A percentile compares a stretch with the other conserved stretches of the same genome.
phyloP scores from a whole-genome alignment of 352 stramenopile species.

The Phytopythium cucurbitacearum region DNA sequence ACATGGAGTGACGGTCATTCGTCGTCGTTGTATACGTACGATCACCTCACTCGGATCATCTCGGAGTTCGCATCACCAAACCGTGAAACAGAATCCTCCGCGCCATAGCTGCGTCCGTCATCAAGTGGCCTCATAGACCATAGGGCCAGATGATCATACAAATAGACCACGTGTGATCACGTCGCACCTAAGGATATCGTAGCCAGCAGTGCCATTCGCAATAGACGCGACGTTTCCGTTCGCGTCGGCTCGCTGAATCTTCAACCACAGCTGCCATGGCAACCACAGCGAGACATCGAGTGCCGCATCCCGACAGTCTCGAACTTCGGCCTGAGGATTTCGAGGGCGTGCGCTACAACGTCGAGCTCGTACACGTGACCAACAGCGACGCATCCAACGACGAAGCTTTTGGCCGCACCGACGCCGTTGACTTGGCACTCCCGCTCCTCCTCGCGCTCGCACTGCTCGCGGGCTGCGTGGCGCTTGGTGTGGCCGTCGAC shows the following conservation, averaged over 20 bases:
- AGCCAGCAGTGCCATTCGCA: too few species aligned
- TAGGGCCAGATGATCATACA: too few species aligned
- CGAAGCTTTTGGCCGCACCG: constrained; percentile 8
- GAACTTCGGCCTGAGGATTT: constrained; percentile 56
- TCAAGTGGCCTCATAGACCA: too few species aligned
- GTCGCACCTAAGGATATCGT: too few species aligned
- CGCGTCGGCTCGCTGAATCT: too few species aligned
- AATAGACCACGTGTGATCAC: too few species aligned
- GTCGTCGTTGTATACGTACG: constrained; percentile 96
- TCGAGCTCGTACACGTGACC: constrained; percentile 42
- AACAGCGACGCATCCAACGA: constrained; percentile 8
- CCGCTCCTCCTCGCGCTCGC: constrained; percentile 28
- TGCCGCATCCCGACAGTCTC: neutral
- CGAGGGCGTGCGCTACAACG: constrained; percentile 56
- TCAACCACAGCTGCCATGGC: too few species aligned
- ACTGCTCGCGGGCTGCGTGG: constrained; percentile 29
- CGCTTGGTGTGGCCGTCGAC: constrained; percentile 30
- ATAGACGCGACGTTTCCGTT: too few species aligned
- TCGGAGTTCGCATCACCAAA: constrained; percentile 22
- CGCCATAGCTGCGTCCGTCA: too few species aligned
- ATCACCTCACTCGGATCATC: constrained; percentile 66
- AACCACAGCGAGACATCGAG: constrained; percentile 6
- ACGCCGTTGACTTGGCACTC: constrained; percentile 15
- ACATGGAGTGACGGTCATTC: constrained; percentile 97
- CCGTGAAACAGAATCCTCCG: too few species aligned